Base-by-base conservation (phyloP, 2,329 filamentous ascomycete species). In the Phialocephala sp. region DNA sequence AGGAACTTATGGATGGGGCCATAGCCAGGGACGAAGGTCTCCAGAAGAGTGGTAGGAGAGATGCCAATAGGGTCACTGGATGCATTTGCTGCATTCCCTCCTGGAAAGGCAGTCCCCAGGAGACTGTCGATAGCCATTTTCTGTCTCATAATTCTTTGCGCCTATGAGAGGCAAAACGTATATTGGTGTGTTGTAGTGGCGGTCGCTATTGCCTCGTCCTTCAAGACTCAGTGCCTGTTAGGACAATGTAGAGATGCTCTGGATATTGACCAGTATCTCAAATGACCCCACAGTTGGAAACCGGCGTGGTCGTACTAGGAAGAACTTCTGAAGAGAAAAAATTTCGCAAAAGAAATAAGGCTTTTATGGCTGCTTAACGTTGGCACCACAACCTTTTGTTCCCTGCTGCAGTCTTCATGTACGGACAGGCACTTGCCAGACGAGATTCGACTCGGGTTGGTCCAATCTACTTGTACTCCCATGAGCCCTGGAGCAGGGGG, bases 21-120 rank as follows among this genome's bases (percentile, higher is more conserved):
- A 66, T 76, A 77, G 22, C 75, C 75, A 2, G 75, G 75, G 41
- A 77, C 73, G 64, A 77, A 72, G 2, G 71, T 70, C 45, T 77
- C 75, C 5, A 77, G 67, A 12, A 74, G 67, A 14, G 67, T 71
- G 35, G 70, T 71, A 22, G 72, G 70, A 12, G 71, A 68, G n/a
- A 59, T 50, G 15, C 32, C 43, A 27, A 65, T 63, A 2, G 2
- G 8, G 12, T 64, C n/a, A 59, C 68, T 64, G 22, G 54, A 60
- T 12, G 22, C 52, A 50, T 66, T 68, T 47, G 24, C 65, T 27
- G 63, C 20, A 12, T 27, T 54, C 24, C 54, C 36, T 57, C 36
- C 54, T 32, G 68, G 67, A 59, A 70, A 72, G 4, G 68, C 68
- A 39, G 66, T 66, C 35, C 62, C 59, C 11, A 72, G 45, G 14